Percentiles rank a stretch among this genome's conserved stretches.
These are phyloP conservation scores for Rossbeevera mucosa DNA, from an alignment of 768 basidiomycete species.

Conservation along the genomic window DNA sequence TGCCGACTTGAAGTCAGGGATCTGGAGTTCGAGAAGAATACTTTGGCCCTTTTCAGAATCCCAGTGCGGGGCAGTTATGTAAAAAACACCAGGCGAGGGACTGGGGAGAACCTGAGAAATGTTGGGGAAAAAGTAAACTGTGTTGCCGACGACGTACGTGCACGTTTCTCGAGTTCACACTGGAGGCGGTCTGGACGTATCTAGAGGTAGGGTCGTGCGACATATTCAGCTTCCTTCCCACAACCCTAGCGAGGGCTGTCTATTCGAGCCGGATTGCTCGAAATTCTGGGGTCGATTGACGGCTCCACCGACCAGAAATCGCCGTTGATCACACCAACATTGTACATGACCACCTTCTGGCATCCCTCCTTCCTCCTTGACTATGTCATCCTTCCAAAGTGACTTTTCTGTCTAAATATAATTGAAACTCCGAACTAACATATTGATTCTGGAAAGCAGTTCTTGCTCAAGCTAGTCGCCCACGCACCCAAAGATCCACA, in stretches of 20 bases:
- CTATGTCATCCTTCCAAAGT: background rate
- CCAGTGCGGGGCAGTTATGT: slow-evolving; percentile 5
- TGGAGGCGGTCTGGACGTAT: background rate
- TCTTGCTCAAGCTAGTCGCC: background rate
- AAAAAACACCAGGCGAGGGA: background rate
- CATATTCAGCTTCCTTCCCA: background rate
- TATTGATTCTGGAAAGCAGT: no score
- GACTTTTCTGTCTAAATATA: no score
- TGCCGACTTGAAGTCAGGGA: background rate
- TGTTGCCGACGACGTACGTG: background rate
- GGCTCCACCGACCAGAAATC: background rate
- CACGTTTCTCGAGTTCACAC: background rate
- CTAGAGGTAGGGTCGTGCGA: background rate
- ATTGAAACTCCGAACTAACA: background rate
- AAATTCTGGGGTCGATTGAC: background rate
- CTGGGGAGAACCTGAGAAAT: background rate
- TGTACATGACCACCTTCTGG: background rate
- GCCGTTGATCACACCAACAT: no score
- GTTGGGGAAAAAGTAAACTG: background rate
- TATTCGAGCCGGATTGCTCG: background rate
- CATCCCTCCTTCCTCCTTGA: background rate
- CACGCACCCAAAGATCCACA: background rate
- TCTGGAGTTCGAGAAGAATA: background rate
- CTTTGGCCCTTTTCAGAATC: background rate
- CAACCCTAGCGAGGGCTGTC: background rate